These are phyloP conservation scores for Pythium periplocum DNA, from an alignment of 352 stramenopile species.

Conservation along the genomic window DNA sequence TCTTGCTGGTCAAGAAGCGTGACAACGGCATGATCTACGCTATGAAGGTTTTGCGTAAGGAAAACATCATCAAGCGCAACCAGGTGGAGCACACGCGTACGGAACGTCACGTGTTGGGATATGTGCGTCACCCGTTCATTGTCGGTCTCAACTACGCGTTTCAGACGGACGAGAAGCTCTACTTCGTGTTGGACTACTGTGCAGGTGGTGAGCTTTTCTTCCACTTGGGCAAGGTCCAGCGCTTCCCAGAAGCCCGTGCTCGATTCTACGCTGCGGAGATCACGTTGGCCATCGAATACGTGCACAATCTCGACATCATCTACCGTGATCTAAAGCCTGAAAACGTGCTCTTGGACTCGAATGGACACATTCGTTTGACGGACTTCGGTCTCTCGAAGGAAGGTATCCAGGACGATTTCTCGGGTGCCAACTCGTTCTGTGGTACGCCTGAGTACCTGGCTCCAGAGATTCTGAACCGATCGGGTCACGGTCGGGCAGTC, in stretches of 20 bases:
- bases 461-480: conserved; percentile 97
- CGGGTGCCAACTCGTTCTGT: conserved; percentile 96
- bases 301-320: conserved; percentile 94
- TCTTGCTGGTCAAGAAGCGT: conserved; percentile 95
- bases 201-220: conserved; percentile 95
- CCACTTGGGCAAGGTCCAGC: conserved; percentile 89
- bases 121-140: conserved; percentile 97
- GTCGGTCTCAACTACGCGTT: conserved; percentile 95
- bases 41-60: conserved; percentile 99
- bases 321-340: conserved; percentile 97
- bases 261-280: conserved; percentile 98
- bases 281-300: conserved; percentile 93
- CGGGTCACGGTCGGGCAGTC: conserved; percentile 94
- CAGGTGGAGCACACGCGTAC: conserved; percentile 99
- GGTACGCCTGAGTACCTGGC: conserved; percentile 98
- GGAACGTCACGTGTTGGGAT: conserved; percentile 95
- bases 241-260: conserved; percentile 92
- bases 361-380: conserved; percentile 96
- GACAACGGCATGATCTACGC: conserved; percentile 93
- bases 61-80: conserved; percentile 99
- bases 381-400: conserved; percentile 96
- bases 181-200: conserved; percentile 99
- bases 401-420: conserved; percentile 88
- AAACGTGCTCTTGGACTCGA: conserved; percentile 96
- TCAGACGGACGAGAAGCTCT: conserved; percentile 95